phyloP scores from a whole-genome alignment of 2,329 filamentous ascomycete genomes.

The Phyllosticta citrichinensis region DNA sequence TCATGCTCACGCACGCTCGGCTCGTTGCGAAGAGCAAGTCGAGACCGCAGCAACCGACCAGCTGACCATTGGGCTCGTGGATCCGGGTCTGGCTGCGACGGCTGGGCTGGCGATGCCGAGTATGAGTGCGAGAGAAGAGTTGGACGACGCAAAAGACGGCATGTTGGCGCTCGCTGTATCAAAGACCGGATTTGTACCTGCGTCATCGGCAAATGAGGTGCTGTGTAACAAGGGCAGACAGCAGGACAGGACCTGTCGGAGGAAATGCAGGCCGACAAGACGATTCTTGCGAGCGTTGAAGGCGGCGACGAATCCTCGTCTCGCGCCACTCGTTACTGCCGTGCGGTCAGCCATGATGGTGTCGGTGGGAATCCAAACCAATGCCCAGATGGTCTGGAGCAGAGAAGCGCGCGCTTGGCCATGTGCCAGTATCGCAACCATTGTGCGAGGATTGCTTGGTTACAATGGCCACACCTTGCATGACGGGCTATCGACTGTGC shows the following conservation, averaged over 20 bases:
- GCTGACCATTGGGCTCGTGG: background rate
- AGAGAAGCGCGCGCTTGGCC: background rate
- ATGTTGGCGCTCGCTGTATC: background rate
- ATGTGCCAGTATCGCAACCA: background rate
- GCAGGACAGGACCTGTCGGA: background rate
- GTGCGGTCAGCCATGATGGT: background rate
- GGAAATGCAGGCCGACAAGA: background rate
- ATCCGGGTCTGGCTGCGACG: background rate
- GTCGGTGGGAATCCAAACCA: background rate
- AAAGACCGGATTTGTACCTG: background rate
- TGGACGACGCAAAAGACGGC: background rate
- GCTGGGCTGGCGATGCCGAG: background rate
- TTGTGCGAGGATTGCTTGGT: background rate
- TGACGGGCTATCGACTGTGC: slow-evolving; percentile 6
- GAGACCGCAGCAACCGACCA: background rate
- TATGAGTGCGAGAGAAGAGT: background rate
- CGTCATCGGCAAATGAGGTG: background rate
- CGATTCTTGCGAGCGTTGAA: background rate
- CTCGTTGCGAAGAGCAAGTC: background rate
- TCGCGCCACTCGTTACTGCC: background rate
- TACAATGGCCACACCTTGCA: slow-evolving; percentile 6
- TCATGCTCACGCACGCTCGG: background rate
- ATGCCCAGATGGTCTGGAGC: background rate
- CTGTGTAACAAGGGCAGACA: background rate
- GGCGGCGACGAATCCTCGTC: background rate